Evolutionary conservation across 768 basidiomycete species (phyloP).

Genomic region (Psilocybe azurescens): DNA sequence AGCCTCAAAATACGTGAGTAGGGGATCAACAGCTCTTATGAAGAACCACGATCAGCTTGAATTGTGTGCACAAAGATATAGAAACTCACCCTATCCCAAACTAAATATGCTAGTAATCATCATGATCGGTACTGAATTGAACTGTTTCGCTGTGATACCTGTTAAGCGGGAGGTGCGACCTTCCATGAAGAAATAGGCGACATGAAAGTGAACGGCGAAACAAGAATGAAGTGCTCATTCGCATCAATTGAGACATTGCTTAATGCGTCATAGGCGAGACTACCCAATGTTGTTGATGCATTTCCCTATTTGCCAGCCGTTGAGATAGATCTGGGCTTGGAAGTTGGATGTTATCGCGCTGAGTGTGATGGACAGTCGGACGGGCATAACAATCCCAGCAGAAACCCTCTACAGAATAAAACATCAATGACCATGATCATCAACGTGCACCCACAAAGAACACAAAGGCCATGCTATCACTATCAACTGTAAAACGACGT

Average conservation of each 20-base stretch:
- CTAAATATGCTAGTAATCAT: slow-evolving; percentile 62
- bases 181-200: slow-evolving; percentile 74
- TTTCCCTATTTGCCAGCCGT: slow-evolving; percentile 60
- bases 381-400: slow-evolving; percentile 46
- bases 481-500: slow-evolving; percentile 7
- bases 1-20: slow-evolving; percentile 34
- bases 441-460: neutral
- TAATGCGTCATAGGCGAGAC: too few species aligned
- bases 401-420: slow-evolving; percentile 36
- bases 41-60: neutral
- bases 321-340: slow-evolving; percentile 53
- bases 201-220: slow-evolving; percentile 73
- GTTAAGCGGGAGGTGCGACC: slow-evolving; percentile 65
- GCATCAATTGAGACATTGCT: too few species aligned
- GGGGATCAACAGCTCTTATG: slow-evolving; percentile 52
- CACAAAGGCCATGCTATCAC: neutral
- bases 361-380: slow-evolving; percentile 50
- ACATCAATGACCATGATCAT: neutral
- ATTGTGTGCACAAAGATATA: neutral
- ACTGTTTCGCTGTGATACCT: slow-evolving; percentile 54
- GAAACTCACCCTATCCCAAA: slow-evolving; percentile 57
- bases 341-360: slow-evolving; percentile 50
- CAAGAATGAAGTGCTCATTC: slow-evolving; percentile 36
- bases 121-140: slow-evolving; percentile 41
- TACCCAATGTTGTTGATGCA: slow-evolving; percentile 58